Evolutionary conservation across 768 basidiomycete genomes (phyloP), one percentile per base, ranked within the genome.

Genomic region (Boletus eberwhitei): DNA sequence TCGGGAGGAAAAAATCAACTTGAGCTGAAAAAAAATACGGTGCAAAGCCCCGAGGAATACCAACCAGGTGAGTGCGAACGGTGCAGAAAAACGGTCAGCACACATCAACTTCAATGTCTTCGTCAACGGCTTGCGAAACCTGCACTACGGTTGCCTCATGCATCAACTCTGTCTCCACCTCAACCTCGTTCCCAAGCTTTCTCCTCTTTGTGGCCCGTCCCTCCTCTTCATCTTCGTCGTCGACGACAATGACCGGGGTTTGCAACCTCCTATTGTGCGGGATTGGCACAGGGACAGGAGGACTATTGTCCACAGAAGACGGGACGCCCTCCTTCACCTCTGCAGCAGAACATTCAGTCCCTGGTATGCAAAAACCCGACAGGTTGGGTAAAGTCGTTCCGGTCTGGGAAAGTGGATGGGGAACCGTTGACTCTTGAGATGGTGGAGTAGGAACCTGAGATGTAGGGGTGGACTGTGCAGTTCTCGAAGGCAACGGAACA

Each of bases 181-280:
- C 52, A 37, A 14, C 40, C 21, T 54, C 41, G 31, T 51, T 59
- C 24, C 60, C 69, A 37, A 77, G 57, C 51, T 68, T 68, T 63
- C 86, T 77, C 59, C 79, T 80, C 71, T 87, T 89, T 49, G 73
- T 65, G 29, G 72, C 77, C 41, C 85, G 83, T 35, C 75, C 78
- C 42, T 82, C 77, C 37, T 80, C 77, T 34, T 61, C 57, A 24
- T 79, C 79, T 50, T 86, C 85, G n/a, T 87, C 74, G 36, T 73
- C 86, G 32, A 85, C 74, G 42, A 84, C 72, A 39, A 87, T 73
- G 34, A 84, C 79, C n/a, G 85, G 81, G 78, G 17, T 76, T 75
- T 17, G 76, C 54, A 59, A 74, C 37, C 64, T 67, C 46, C 26
- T 44, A 16, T 35, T 38, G 50, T 36, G 59, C 38, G 22, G 54